Evolutionary conservation across 2,329 filamentous ascomycete species (phyloP).

Genomic region (Aureobasidium sp.): DNA sequence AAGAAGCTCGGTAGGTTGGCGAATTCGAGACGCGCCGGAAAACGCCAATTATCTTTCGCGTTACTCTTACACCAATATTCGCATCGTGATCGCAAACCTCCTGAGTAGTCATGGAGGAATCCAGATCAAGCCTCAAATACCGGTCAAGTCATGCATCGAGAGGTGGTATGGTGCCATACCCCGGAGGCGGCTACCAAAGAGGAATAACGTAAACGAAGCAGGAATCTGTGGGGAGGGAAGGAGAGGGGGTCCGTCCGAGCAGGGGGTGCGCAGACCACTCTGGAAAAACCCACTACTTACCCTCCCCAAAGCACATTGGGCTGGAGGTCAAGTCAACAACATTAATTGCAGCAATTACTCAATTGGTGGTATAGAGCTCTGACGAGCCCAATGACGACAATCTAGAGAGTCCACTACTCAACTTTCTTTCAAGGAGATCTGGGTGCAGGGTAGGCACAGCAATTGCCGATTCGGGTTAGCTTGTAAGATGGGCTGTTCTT

Average conservation of each 20-base stretch:
- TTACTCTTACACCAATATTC: not conserved
- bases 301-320: not conserved
- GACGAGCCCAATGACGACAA: not conserved
- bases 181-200: too few relatives aligned
- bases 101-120: not conserved
- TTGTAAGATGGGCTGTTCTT: not conserved
- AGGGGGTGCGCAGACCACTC: not conserved
- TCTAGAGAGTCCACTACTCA: not conserved
- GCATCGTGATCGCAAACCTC: not conserved
- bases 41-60: not conserved
- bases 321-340: too few relatives aligned
- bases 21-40: not conserved
- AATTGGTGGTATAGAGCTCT: not conserved
- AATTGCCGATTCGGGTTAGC: not conserved
- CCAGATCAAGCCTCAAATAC: conserved; percentile 5
- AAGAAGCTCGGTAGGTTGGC: not conserved
- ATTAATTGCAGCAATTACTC: not conserved
- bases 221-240: not conserved
- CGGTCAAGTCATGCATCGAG: not conserved
- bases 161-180: not conserved
- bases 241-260: not conserved
- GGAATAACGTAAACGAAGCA: not conserved
- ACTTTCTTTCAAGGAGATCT: not conserved
- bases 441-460: not conserved
- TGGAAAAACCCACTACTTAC: not conserved